phyloP scores from a whole-genome alignment of 441 rosid species.

The Populus hybrid region DNA sequence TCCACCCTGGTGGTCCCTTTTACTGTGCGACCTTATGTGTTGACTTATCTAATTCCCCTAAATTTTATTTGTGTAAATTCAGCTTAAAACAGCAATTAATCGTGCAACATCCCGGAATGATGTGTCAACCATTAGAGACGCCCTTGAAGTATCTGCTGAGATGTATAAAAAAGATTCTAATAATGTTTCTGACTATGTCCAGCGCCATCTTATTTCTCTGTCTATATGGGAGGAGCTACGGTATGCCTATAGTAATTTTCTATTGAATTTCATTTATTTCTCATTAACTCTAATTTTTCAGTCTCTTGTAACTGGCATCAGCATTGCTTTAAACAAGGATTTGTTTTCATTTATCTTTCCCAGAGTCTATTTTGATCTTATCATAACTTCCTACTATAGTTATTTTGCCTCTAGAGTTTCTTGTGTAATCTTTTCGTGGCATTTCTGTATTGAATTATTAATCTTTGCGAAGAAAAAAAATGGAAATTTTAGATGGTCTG shows the following conservation, averaged over 20 bases:
- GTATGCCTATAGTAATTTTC: slow-evolving; percentile 33
- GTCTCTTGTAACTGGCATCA: neutral
- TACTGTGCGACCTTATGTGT: neutral
- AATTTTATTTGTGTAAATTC: slow-evolving; percentile 26
- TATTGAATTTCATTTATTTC: slow-evolving; percentile 10
- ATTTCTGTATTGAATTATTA: neutral
- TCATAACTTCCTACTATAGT: neutral
- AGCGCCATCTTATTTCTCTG: slow-evolving; percentile 90
- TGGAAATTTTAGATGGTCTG: neutral
- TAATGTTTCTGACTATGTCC: slow-evolving; percentile 88
- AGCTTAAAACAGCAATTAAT: slow-evolving; percentile 94
- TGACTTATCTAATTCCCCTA: neutral
- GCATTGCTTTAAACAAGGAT: neutral
- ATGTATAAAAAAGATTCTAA: slow-evolving; percentile 90
- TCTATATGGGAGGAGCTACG: slow-evolving; percentile 98
- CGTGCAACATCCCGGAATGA: slow-evolving; percentile 97
- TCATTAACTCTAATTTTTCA: neutral
- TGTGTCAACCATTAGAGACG: slow-evolving; percentile 79
- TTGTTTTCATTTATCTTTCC: neutral
- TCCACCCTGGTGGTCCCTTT: too few relatives aligned
- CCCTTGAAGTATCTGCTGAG: slow-evolving; percentile 98
- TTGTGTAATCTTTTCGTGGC: neutral
- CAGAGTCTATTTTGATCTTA: neutral
- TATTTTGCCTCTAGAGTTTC: neutral
- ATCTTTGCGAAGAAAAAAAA: neutral